phyloP scores from a whole-genome alignment of 495 filamentous ascomycete genomes.

The Lophium mytilinum region DNA sequence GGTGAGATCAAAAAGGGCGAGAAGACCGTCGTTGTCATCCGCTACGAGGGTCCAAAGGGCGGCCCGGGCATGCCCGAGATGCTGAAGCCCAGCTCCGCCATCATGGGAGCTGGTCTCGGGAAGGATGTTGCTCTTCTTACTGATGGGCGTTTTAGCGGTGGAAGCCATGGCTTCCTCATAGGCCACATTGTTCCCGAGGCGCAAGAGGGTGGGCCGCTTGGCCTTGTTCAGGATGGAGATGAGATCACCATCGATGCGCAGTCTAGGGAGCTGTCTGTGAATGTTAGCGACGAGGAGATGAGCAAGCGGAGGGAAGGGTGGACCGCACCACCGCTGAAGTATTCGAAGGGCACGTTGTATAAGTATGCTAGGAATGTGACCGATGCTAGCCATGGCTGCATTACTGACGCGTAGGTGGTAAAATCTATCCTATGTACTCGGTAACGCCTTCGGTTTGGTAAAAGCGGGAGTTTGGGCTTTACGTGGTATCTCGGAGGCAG shows the following conservation, averaged over 20 bases:
- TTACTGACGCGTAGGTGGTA: conserved; percentile 55
- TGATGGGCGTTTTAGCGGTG: conserved; percentile 70
- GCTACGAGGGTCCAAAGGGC: conserved; percentile 83
- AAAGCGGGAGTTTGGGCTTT: no score
- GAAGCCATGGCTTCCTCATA: conserved; percentile 72
- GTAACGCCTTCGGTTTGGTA: background rate
- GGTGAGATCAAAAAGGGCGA: conserved; percentile 91
- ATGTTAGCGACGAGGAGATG: conserved; percentile 54
- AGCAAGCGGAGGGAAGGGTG: conserved; percentile 54
- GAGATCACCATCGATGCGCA: conserved; percentile 65
- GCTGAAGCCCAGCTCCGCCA: conserved; percentile 73
- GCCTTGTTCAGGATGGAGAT: conserved; percentile 60
- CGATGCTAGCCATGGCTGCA: conserved; percentile 73
- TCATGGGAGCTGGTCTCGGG: conserved; percentile 80
- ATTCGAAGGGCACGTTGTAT: conserved; percentile 62
- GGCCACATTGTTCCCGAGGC: conserved; percentile 69
- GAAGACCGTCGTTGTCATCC: conserved; percentile 95
- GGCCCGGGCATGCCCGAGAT: conserved; percentile 83
- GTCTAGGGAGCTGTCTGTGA: conserved; percentile 50
- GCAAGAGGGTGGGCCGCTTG: conserved; percentile 61
- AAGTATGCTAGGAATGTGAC: conserved; percentile 63
- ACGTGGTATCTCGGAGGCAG: no score
- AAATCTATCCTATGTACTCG: no score
- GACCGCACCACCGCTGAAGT: conserved; percentile 57
- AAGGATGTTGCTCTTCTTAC: conserved; percentile 76